Evolutionary conservation across 768 basidiomycete species (phyloP).

Genomic region (Phylloporus sp.): DNA sequence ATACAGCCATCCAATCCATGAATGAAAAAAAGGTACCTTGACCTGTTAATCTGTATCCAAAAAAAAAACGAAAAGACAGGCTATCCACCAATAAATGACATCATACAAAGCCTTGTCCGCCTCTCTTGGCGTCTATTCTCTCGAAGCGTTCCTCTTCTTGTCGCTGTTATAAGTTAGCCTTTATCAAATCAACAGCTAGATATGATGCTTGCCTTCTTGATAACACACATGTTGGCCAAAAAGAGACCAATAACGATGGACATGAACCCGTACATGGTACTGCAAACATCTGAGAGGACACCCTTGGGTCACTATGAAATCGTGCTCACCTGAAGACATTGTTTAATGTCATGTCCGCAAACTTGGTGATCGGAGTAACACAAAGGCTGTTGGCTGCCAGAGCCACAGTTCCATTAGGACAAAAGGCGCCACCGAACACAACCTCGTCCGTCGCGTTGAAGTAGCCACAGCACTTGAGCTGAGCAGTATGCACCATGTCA

Average conservation of each 20-base stretch:
- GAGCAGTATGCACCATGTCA: not conserved
- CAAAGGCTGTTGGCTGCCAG: constrained; percentile 53
- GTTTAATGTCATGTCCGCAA: constrained; percentile 72
- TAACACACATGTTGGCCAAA: constrained; percentile 79
- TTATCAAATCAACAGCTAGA: not conserved
- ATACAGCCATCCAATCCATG: too few species aligned
- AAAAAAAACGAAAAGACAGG: not conserved
- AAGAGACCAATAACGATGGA: constrained; percentile 71
- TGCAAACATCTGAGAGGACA: constrained; percentile 18
- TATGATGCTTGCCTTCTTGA: constrained; percentile 58
- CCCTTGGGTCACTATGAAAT: not conserved
- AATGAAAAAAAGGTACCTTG: too few species aligned
- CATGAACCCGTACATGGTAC: constrained; percentile 79
- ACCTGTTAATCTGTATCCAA: too few species aligned
- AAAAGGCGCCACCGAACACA: constrained; percentile 61
- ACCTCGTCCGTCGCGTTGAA: constrained; percentile 60
- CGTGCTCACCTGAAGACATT: constrained; percentile 71
- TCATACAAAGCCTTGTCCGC: constrained; percentile 83
- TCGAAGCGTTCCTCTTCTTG: constrained; percentile 80
- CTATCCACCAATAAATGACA: not conserved
- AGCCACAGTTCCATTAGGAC: constrained; percentile 40
- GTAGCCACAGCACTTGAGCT: constrained; percentile 88
- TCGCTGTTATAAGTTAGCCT: constrained; percentile 44
- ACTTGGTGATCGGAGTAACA: constrained; percentile 61
- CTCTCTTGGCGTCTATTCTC: constrained; percentile 86